phyloP scores from a whole-genome alignment of 495 filamentous ascomycete species.

The Pseudotulostoma volvatum region DNA sequence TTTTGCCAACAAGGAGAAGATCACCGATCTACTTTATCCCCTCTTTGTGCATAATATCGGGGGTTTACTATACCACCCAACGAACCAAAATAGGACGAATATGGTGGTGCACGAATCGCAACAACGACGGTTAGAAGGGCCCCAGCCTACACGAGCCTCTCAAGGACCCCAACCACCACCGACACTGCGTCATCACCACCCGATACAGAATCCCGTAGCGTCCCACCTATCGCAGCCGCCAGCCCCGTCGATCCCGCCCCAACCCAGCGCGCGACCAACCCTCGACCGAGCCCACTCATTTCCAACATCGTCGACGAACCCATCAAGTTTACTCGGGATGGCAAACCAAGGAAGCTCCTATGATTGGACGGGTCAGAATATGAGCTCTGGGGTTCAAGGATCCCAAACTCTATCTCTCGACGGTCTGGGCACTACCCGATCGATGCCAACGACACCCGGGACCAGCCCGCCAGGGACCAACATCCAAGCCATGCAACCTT shows the following conservation, averaged over 20 bases:
- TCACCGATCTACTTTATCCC: conserved; percentile 87
- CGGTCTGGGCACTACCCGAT: conserved; percentile 61
- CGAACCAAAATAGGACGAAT: conserved; percentile 67
- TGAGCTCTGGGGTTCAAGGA: conserved; percentile 44
- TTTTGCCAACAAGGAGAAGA: conserved; percentile 99
- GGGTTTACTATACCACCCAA: conserved; percentile 81
- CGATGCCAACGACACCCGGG: conserved; percentile 84
- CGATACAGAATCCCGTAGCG: conserved; percentile 52
- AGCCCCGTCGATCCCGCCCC: conserved; percentile 52
- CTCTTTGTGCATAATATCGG: conserved; percentile 97
- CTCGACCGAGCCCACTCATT: conserved; percentile 78
- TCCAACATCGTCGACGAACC: conserved; percentile 84
- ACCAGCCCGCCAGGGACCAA: conserved; percentile 75
- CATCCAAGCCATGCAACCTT: conserved; percentile 62
- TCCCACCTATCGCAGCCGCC: conserved; percentile 48
- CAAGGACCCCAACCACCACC: conserved; percentile 51
- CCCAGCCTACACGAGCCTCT: conserved; percentile 20
- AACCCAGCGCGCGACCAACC: conserved; percentile 50
- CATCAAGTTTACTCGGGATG: conserved; percentile 77
- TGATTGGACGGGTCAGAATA: conserved; percentile 55
- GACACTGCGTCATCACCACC: conserved; percentile 61
- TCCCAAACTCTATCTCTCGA: conserved; percentile 73
- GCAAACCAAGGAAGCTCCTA: conserved; percentile 55
- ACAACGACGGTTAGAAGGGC: conserved; percentile 43
- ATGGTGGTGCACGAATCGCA: conserved; percentile 79